These are phyloP conservation scores for Tuber calosporum DNA, from an alignment of 495 filamentous ascomycete genomes.

Conservation along the genomic window DNA sequence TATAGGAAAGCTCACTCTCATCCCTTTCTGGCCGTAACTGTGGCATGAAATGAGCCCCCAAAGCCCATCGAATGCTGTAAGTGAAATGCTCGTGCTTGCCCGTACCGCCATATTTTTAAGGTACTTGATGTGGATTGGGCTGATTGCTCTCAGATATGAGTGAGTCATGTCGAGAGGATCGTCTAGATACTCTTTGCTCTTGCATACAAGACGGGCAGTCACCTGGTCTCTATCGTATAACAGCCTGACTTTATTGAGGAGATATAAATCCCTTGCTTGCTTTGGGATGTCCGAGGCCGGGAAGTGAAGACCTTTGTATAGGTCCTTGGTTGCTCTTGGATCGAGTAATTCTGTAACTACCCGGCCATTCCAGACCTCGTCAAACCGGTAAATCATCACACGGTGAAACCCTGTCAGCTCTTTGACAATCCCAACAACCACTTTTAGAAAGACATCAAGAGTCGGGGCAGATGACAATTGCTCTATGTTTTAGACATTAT, in stretches of 20 bases:
- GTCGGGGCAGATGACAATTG: conserved; percentile 63
- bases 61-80: conserved; percentile 73
- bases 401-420: conserved; percentile 90
- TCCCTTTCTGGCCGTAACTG: conserved; percentile 66
- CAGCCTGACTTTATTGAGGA: conserved; percentile 70
- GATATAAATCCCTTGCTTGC: conserved; percentile 74
- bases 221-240: conserved; percentile 69
- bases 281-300: conserved; percentile 86
- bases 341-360: conserved; percentile 87
- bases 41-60: conserved; percentile 92
- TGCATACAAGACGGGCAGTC: conserved; percentile 76
- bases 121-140: conserved; percentile 83
- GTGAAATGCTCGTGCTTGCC: conserved; percentile 90
- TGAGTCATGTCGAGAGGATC: conserved; percentile 77
- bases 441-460: conserved; percentile 61
- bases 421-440: conserved; percentile 70
- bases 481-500: conserved; percentile 43
- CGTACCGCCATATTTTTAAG: conserved; percentile 83
- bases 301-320: conserved; percentile 86
- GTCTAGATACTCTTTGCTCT: conserved; percentile 66
- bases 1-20: conserved; percentile 86
- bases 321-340: conserved; percentile 66
- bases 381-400: conserved; percentile 91
- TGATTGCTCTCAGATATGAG: conserved; percentile 81
- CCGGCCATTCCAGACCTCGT: conserved; percentile 69